Evolutionary conservation across 2,329 filamentous ascomycete species (phyloP), one percentile per base, ranked within the genome.

Genomic region (Gliomastix tumulicola): DNA sequence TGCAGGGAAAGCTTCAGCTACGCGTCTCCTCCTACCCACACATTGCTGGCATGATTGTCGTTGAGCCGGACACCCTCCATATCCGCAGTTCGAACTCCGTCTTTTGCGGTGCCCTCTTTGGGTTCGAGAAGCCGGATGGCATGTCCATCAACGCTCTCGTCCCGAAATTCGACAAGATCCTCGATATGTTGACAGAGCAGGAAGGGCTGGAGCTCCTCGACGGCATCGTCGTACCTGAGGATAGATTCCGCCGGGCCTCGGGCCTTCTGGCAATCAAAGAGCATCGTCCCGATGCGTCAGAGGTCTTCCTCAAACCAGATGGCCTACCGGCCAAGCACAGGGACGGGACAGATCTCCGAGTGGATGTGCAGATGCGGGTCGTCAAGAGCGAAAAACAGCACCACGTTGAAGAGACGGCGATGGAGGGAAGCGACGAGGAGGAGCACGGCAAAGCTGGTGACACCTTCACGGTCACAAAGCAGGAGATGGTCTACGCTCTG

Each of bases 191-290:
- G 49, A 87, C 79, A 5, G 84, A 94, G 38, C 88, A 96, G 54
- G 89, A 98, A 48, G 81, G 86, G 28, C 73, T 96, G 35, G 73
- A 81, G 35, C 68, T 97, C 19, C 74, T 84, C 10, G 92, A 98
- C 57, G 92, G 92, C n/a, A 89, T 96, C 50, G 89, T 98, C 13
- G 84, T 98, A 38, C 89, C 92, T 2, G 92, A 98, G 57, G 89
- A 96, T 55, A 94, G 87, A 52, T 97, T 98, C 63, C 80, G 92
- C 40, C 82, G 89, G 46, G 92, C 92, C 7, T 78, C 88, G 40
- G 88, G 88, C 5, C 75, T 95, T 36, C 71, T 95, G 18, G 84
- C 86, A 3, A 70, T 97, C 39, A 81, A 85, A 38, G 86, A 96
- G 55, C 88, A 86, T 20, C 85, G 81, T 32, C 76, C 81, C 31